phyloP scores from a whole-genome alignment of 2,329 filamentous ascomycete species.

The Diaporthe sp. region DNA sequence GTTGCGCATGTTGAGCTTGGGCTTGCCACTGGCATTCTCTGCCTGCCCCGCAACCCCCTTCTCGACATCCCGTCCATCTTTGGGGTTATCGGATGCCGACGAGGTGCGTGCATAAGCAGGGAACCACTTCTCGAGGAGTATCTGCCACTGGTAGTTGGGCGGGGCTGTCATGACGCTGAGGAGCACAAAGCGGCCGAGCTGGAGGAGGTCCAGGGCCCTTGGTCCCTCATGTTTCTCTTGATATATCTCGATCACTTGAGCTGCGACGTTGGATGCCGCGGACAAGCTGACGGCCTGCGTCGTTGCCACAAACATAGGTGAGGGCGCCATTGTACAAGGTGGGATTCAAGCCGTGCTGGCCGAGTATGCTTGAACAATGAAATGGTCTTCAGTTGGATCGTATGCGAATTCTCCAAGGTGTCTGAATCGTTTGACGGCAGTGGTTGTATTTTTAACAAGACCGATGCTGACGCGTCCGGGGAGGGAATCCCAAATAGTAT shows the following conservation, averaged over 20 bases:
- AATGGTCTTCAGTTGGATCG: neutral
- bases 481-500: neutral
- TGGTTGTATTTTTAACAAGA: neutral
- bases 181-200: constrained; percentile 68
- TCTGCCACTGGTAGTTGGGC: constrained; percentile 72
- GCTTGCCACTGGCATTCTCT: constrained; percentile 44
- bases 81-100: neutral
- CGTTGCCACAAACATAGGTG: constrained; percentile 66
- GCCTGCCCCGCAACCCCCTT: constrained; percentile 22
- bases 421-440: neutral
- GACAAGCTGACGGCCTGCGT: constrained; percentile 67
- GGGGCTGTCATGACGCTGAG: constrained; percentile 68
- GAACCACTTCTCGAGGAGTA: constrained; percentile 66
- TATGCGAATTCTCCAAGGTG: neutral
- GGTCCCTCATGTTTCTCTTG: constrained; percentile 52
- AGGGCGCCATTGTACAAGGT: constrained; percentile 54
- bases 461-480: neutral
- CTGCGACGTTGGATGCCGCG: constrained; percentile 67
- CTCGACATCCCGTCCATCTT: constrained; percentile 43
- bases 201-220: constrained; percentile 61
- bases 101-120: constrained; percentile 57
- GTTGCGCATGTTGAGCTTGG: constrained; percentile 57
- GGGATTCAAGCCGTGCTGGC: neutral
- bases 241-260: constrained; percentile 67
- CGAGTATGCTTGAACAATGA: neutral